A percentile compares a stretch with the other conserved stretches of the same genome.
Conservation (phyloP, 257 asterid species). For the Solanum piurae region DNA sequence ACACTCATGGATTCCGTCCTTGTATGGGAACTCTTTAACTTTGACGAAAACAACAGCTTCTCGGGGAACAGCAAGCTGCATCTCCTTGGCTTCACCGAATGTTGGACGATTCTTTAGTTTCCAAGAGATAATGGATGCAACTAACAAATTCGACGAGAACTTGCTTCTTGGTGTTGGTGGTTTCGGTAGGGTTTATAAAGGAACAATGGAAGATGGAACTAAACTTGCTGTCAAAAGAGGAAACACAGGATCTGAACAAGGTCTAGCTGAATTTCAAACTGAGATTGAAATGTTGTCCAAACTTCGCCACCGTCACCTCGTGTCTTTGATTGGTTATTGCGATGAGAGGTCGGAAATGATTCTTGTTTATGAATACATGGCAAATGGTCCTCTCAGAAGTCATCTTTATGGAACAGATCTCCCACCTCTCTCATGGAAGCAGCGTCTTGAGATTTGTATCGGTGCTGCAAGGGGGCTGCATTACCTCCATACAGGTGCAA, state of each 20-base stretch:
- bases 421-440: conserved; percentile 36
- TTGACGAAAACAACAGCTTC: conserved; percentile 29
- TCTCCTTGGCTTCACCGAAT: conserved; percentile 31
- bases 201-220: conserved; percentile 36
- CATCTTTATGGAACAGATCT: conserved; percentile 42
- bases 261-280: conserved; percentile 36
- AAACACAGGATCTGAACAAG: conserved; percentile 40
- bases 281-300: conserved; percentile 45
- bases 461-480: conserved; percentile 46
- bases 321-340: conserved; percentile 40
- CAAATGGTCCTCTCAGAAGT: conserved; percentile 40
- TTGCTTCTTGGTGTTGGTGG: conserved; percentile 46
- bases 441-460: conserved; percentile 40
- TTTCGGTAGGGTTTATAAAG: conserved; percentile 41
- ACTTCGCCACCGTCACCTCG: conserved; percentile 42
- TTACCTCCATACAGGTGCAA: conserved; percentile 40
- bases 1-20: conserved; percentile 35
- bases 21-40: conserved; percentile 36
- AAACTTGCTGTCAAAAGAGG: conserved; percentile 38
- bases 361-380: conserved; percentile 42
- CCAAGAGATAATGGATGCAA: conserved; percentile 36
- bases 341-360: conserved; percentile 45
- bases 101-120: conserved; percentile 29
- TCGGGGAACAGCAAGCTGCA: conserved; percentile 37
- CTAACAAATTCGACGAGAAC: conserved; percentile 33